A percentile compares a stretch with the other conserved stretches of the same genome.
Conservation (phyloP, 768 basidiomycete species). For the Mycena filopes region DNA sequence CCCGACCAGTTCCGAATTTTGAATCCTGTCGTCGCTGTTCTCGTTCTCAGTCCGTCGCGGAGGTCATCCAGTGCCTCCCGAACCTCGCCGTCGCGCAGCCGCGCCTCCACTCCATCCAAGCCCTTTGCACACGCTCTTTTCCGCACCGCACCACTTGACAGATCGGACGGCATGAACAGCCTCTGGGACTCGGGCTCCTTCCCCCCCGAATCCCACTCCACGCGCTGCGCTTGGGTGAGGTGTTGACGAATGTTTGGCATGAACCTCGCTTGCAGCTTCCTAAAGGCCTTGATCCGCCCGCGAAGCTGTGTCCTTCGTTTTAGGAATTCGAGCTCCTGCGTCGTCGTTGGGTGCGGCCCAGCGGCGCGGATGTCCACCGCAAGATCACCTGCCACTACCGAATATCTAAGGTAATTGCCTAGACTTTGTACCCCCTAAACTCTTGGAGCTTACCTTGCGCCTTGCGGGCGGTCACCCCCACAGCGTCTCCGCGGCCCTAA, state of each 20-base stretch:
- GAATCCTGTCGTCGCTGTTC: background rate
- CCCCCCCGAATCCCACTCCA: background rate
- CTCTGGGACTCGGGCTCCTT: background rate
- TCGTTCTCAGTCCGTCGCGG: background rate
- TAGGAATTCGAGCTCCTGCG: no score
- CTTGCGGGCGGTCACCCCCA: no score
- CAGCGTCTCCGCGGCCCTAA: no score
- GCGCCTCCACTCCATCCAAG: background rate
- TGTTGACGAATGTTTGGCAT: background rate
- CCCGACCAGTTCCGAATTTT: conserved; percentile 9
- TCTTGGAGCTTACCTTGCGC: no score
- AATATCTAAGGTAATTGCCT: no score
- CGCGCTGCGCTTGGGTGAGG: background rate
- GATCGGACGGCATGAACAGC: conserved; percentile 10
- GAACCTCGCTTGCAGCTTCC: background rate
- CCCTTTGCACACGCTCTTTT: background rate
- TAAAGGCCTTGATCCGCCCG: background rate
- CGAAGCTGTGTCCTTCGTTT: background rate
- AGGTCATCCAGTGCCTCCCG: background rate
- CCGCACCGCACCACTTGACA: background rate
- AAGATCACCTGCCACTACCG: no score
- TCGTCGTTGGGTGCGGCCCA: no score
- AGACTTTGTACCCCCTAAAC: no score
- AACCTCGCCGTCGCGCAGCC: background rate
- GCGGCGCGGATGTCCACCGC: no score